phyloP scores from a whole-genome alignment of 1,284 basidiomycete genomes.

The Kwoniella shivajii region DNA sequence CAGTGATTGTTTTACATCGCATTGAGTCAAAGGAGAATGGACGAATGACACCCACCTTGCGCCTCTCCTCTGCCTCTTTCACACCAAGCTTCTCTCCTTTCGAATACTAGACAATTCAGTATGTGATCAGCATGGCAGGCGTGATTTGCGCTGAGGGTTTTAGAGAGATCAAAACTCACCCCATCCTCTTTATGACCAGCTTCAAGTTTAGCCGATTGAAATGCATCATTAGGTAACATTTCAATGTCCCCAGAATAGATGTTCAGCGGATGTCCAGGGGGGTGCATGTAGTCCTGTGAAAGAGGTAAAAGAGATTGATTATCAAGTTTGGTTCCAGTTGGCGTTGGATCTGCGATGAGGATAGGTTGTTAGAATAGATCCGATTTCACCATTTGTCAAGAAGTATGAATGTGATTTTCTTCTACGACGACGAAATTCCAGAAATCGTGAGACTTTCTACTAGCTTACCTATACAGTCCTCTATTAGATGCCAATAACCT shows the following conservation, averaged over 20 bases:
- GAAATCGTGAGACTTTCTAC: background rate
- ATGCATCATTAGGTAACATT: constrained; percentile 26
- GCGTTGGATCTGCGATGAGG: constrained; percentile 34
- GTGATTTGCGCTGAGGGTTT: background rate
- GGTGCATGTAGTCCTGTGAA: constrained; percentile 18
- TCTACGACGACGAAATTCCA: background rate
- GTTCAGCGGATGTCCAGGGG: constrained; percentile 12
- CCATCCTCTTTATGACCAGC: constrained; percentile 38
- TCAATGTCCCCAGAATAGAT: constrained; percentile 21
- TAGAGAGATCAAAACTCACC: constrained; percentile 20
- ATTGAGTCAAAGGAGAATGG: background rate
- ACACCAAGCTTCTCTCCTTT: constrained; percentile 41
- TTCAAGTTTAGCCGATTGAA: constrained; percentile 35
- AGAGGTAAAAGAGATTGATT: constrained; percentile 31
- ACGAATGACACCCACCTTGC: constrained; percentile 29
- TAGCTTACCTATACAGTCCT: constrained; percentile 48
- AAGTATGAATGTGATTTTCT: background rate
- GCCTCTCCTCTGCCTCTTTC: constrained; percentile 29
- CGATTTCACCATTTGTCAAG: too few species aligned
- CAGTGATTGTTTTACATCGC: background rate
- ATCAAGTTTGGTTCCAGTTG: constrained; percentile 31
- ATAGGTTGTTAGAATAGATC: background rate
- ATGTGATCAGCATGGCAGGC: background rate
- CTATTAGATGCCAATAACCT: constrained; percentile 43
- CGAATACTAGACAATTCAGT: constrained; percentile 27